A percentile compares a stretch with the other conserved stretches of the same genome.
Conservation (phyloP, 768 basidiomycete genomes). For the Boletus rubescentipes region DNA sequence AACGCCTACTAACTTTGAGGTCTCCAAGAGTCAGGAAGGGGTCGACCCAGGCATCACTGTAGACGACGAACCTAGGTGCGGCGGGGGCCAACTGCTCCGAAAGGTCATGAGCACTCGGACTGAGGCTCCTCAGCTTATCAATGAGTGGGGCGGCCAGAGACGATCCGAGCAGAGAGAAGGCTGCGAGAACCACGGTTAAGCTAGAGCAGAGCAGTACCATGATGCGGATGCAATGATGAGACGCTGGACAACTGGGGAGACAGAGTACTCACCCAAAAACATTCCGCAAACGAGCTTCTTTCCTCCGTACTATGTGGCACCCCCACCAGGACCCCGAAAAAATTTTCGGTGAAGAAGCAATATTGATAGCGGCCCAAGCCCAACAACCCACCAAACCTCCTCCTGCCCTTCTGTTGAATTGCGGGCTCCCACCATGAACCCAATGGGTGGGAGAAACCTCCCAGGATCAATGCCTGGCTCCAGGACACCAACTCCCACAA, state of each 20-base stretch:
- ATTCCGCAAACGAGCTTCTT: too few relatives aligned
- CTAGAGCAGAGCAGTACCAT: slow-evolving; percentile 8
- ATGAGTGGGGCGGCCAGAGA: slow-evolving; percentile 12
- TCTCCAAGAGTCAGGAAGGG: slow-evolving; percentile 42
- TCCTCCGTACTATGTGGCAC: too few relatives aligned
- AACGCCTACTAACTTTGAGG: slow-evolving; percentile 37
- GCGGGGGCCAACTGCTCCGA: slow-evolving; percentile 28
- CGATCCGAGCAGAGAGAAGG: slow-evolving; percentile 5
- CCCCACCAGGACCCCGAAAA: slow-evolving; percentile 34
- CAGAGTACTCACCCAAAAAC: too few relatives aligned
- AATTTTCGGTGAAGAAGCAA: too few relatives aligned
- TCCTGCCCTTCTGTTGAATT: too few relatives aligned
- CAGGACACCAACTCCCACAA: too few relatives aligned
- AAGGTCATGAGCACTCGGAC: slow-evolving; percentile 16
- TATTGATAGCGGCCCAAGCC: too few relatives aligned
- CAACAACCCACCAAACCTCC: too few relatives aligned
- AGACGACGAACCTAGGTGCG: slow-evolving; percentile 48
- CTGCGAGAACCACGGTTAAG: background rate
- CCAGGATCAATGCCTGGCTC: too few relatives aligned
- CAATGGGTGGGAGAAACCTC: too few relatives aligned
- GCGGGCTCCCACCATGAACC: too few relatives aligned
- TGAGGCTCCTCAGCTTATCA: slow-evolving; percentile 18
- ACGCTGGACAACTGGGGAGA: too few relatives aligned
- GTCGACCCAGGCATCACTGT: slow-evolving; percentile 41
- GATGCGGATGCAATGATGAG: background rate